Base-by-base conservation (phyloP, 1,284 basidiomycete genomes). In the Trichosporon sp. region DNA sequence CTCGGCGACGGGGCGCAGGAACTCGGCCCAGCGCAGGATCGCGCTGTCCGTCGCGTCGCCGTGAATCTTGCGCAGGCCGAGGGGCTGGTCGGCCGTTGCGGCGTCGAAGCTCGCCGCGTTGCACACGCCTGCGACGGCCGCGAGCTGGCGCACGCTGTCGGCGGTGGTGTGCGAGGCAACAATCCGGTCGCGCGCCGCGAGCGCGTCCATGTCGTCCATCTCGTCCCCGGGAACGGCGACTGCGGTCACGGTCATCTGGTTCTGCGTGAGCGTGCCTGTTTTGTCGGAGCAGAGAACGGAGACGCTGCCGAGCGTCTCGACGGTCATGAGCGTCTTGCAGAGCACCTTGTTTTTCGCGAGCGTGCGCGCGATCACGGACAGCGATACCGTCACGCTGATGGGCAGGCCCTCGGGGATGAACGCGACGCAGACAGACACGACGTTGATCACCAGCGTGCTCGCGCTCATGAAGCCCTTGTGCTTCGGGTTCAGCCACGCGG, bases 31-130 rank as follows among this genome's bases (percentile, higher is more conserved):
- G 53, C 87, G 85, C 21, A 90, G 85, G 38, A 90, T 83, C 5
- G 89, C 89, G 13, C 85, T 87, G 72, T 90, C 79, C 70, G 88
- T 89, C 2, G 89, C 86, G 75, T 90, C 88, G 11, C 89, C 89
- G 71, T 88, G 87, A 74, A 90, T 78, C 38, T 77, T 77, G 34
- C 87, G 85, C 18, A 87, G 81, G 1, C 81, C 78, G 11, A 86
- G 51, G 1, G 87, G 84, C 51, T 82, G 75, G 62, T 86, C 83
- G 11, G 75, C 76, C 0, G 75, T 72, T 1, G 78, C 75, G 5
- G 65, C 64, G 64, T 87, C 86, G 66, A 90, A 90, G 34, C 81
- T 83, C 0, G 89, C 89, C 7, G 85, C 87, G 68, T 90, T 90
- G 80, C 89, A 90, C 5, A 90, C 81, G 18, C 86, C 85, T 34